Evolutionary conservation across 306 rosid species (phyloP), one percentile per base, ranked within the genome.

Genomic region (Cucurbita maxima): DNA sequence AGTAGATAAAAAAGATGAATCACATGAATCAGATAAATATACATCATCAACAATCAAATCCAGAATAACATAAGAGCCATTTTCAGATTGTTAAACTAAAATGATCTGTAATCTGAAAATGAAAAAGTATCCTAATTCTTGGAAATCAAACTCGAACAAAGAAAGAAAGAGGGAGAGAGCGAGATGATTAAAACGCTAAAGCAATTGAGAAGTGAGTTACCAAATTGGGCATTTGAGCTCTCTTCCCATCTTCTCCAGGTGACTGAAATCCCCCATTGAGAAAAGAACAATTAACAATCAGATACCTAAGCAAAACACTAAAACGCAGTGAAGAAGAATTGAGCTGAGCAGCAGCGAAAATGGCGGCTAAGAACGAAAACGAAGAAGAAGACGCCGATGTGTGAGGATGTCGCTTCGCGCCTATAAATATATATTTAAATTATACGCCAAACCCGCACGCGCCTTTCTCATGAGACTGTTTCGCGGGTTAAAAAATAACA

Each of bases 221-320:
- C 98, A 94, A 19, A 94, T 90, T 22, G 98, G 98, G 58, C 98
- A 94, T 30, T 89, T 86, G 78, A 94, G 93, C 73, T 94, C 97
- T 80, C 79, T 83, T 58, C 95, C 95, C 97, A 94, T 89, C 80
- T 58, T 84, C 80, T 94, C 96, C 3, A 94, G 87, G 82, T 88
- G 81, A 73, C 34, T 60, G 48, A 66, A 53, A 70, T 77, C 83
- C 53, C 52, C 89, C 96, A 88, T 90, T 71, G 59, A 70, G 7
- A 15, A 30, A 70, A 30, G 51, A 70, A 4, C 44, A 2, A 16
- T 36, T 7, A 16, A 70, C 12, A 50, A 34, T 30, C 2, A 30
- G 43, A 34, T 50, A 30, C 8, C 58, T 15, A 30, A 70, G 47
- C 7, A 25, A 13, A 22, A 47, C 5, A 70, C 47, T 13, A 9